A percentile compares a stretch with the other conserved stretches of the same genome.
phyloP scores from a whole-genome alignment of 148 eudicot species.

The Euryodendron excelsum region DNA sequence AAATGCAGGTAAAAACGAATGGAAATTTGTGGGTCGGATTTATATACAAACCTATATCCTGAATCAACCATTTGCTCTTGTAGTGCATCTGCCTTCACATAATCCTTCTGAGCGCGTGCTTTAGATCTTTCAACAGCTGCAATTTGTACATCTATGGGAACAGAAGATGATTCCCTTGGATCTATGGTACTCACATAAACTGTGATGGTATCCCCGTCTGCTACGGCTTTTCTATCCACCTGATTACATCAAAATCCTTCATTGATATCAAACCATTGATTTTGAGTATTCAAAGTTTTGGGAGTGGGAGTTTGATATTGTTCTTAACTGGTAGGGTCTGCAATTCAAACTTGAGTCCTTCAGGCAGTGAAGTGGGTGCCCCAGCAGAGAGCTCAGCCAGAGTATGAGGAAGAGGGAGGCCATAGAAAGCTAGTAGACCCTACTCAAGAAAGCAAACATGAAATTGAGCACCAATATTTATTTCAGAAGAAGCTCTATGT shows the following conservation, averaged over 20 bases:
- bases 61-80: slow-evolving; percentile 64
- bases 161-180: slow-evolving; percentile 70
- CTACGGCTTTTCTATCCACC: slow-evolving; percentile 90
- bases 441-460: slow-evolving; percentile 25
- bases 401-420: slow-evolving; percentile 69
- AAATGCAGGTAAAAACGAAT: not conserved
- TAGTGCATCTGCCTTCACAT: slow-evolving; percentile 73
- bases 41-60: slow-evolving; percentile 61
- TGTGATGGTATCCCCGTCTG: slow-evolving; percentile 91
- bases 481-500: too few relatives aligned
- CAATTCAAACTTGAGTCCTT: slow-evolving; percentile 76
- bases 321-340: slow-evolving; percentile 77
- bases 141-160: slow-evolving; percentile 65
- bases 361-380: slow-evolving; percentile 38
- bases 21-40: not conserved
- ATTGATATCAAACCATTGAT: not conserved
- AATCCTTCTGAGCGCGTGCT: slow-evolving; percentile 68
- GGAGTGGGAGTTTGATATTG: not conserved
- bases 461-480: not conserved
- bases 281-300: not conserved
- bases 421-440: slow-evolving; percentile 85
- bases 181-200: slow-evolving; percentile 81
- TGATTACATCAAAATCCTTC: slow-evolving; percentile 17
- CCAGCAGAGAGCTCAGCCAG: slow-evolving; percentile 46
- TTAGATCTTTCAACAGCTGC: slow-evolving; percentile 72